Evolutionary conservation across 1,284 basidiomycete species (phyloP).

Genomic region (Ceratobasidium sp.): DNA sequence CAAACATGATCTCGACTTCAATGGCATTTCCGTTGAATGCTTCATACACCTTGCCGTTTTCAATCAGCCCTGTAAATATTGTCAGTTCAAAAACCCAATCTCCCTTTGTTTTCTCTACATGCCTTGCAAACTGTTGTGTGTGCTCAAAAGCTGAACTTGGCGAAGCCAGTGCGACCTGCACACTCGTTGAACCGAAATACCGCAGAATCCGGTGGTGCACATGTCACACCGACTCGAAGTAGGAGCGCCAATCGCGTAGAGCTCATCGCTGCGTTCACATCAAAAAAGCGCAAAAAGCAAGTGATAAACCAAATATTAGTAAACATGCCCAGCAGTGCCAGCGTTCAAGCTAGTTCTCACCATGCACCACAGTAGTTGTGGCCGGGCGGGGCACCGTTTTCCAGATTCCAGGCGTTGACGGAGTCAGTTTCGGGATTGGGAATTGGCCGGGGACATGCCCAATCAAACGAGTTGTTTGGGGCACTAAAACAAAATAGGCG

Average conservation of each 20-base stretch:
- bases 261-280: conserved; percentile 45
- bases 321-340: conserved; percentile 18
- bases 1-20: conserved; percentile 50
- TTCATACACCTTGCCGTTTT: conserved; percentile 47
- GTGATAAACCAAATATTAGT: conserved; percentile 27
- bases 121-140: conserved; percentile 45
- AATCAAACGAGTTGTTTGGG: conserved; percentile 50
- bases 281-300: conserved; percentile 19
- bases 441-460: conserved; percentile 50
- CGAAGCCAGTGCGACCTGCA: conserved; percentile 46
- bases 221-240: conserved; percentile 48
- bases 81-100: neutral
- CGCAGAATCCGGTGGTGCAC: conserved; percentile 49
- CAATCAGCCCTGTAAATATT: conserved; percentile 45
- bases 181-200: conserved; percentile 48
- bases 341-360: conserved; percentile 29
- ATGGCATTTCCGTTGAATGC: conserved; percentile 46
- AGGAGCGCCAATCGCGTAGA: conserved; percentile 47
- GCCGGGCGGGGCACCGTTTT: conserved; percentile 49
- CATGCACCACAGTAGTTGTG: conserved; percentile 49
- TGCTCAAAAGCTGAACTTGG: conserved; percentile 43
- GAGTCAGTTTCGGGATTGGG: conserved; percentile 49
- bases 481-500: conserved; percentile 20
- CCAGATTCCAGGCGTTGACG: conserved; percentile 49
- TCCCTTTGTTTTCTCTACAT: neutral